phyloP scores from a whole-genome alignment of 2,329 filamentous ascomycete species.

The Fonsecaea monophora region DNA sequence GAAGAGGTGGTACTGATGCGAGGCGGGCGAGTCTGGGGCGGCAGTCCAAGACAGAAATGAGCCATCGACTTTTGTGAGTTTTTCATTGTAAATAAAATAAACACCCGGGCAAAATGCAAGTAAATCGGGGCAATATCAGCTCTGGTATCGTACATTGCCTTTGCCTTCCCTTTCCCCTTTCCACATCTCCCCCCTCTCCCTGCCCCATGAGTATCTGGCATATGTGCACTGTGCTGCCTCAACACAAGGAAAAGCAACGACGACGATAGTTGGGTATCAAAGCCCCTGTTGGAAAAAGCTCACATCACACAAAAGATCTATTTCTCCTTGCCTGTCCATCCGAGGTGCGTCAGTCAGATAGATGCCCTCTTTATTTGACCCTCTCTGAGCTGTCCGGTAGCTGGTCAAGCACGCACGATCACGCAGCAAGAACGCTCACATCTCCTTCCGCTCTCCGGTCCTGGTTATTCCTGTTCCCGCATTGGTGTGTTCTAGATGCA shows the following conservation, averaged over 20 bases:
- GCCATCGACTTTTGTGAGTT: not conserved
- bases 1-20: conserved; percentile 32
- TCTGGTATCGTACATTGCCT: conserved; percentile 23
- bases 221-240: conserved; percentile 1
- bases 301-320: conserved; percentile 3
- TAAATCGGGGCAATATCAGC: conserved; percentile 10
- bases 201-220: too few relatives aligned
- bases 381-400: too few relatives aligned
- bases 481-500: not conserved
- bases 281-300: not conserved
- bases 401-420: too few relatives aligned
- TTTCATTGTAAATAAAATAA: not conserved
- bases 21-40: conserved; percentile 19
- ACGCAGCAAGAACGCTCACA: too few relatives aligned
- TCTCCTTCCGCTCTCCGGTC: too few relatives aligned
- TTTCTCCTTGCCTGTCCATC: not conserved
- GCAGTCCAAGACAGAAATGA: not conserved
- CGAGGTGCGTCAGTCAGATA: not conserved
- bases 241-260: not conserved
- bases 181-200: not conserved
- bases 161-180: not conserved
- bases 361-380: not conserved
- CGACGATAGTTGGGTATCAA: too few relatives aligned
- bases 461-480: not conserved
- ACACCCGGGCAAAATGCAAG: not conserved